Evolutionary conservation across 768 basidiomycete species (phyloP), one percentile per base, ranked within the genome.

Genomic region (Agrocybe pediades): DNA sequence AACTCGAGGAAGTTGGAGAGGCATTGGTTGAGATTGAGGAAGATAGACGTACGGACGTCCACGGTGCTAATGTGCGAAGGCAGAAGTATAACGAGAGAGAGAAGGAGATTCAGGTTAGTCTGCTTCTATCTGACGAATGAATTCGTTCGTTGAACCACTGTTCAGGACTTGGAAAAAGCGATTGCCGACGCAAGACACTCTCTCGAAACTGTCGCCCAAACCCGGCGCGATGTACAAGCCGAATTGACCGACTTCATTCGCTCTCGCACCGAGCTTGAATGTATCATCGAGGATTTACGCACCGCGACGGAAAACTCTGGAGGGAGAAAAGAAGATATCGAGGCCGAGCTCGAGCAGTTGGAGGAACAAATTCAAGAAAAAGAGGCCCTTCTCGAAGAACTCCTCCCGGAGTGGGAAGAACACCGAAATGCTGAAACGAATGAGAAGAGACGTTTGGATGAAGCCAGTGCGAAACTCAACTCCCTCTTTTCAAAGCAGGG

Each of bases 401-500:
- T 97, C 9, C 57, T 82, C 9, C 92, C 95, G 0, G 77, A 83
- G 40, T 95, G 89, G 84, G 85, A 85, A 64, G 73, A 75, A 16
- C 76, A 81, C 17, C 78, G 84, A 33, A 69, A 65, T 1, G 71
- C 64, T 41, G 86, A 82, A 70, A 70, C 65, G 42, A 64, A 78
- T 41, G 84, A 87, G 72, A 82, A 83, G 63, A 80, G 83, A 44
- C 81, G 76, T 23, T 76, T 97, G 58, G 93, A 95, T 56, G 84
- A 87, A 36, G 85, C 86, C 0, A 84, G 81, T 46, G 86, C 90
- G 1, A 81, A 78, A 42, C 72, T 98, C 2, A 78, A 81, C 0
- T 82, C 88, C 0, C 75, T 99, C 1, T 94, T 88, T 64, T 87
- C 90, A 2, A 98, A 98, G 66, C 94, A 93, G 67, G 95, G 95